Percentiles rank a stretch among this genome's conserved stretches.
phyloP scores from a whole-genome alignment of 2,329 filamentous ascomycete genomes.

The Alternaria sp. region DNA sequence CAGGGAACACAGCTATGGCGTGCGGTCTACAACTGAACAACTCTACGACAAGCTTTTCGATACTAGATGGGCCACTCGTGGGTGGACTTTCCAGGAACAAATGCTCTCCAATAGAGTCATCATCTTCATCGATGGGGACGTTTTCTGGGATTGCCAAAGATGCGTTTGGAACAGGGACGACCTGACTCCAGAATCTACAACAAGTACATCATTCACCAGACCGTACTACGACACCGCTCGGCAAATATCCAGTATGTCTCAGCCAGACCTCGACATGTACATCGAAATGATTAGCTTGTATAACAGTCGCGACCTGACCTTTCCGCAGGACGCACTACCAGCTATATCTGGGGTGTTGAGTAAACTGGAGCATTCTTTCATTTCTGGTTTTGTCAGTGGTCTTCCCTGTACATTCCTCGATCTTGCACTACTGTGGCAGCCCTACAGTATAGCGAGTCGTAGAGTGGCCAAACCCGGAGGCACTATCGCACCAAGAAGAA shows the following conservation, averaged over 20 bases:
- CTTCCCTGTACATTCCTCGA: neutral
- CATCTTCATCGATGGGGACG: neutral
- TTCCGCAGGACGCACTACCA: neutral
- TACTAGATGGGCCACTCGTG: neutral
- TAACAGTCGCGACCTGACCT: neutral
- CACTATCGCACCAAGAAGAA: neutral
- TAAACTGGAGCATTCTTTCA: neutral
- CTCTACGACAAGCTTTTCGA: neutral
- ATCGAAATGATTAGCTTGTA: neutral
- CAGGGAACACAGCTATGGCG: too few relatives aligned
- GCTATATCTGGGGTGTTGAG: neutral
- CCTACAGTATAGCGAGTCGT: neutral
- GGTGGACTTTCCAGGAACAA: neutral
- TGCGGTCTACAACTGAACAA: too few relatives aligned
- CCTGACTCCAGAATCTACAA: neutral
- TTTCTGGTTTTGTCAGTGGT: neutral
- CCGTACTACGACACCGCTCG: neutral
- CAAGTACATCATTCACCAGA: neutral
- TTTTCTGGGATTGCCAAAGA: neutral
- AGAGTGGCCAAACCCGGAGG: neutral
- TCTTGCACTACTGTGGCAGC: neutral
- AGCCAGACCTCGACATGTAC: neutral
- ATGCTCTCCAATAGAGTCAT: neutral
- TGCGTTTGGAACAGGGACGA: neutral
- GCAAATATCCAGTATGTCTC: neutral